A percentile compares a stretch with the other conserved stretches of the same genome.
Conservation (phyloP, 2,329 filamentous ascomycete species). For the Calonectria naviculata region DNA sequence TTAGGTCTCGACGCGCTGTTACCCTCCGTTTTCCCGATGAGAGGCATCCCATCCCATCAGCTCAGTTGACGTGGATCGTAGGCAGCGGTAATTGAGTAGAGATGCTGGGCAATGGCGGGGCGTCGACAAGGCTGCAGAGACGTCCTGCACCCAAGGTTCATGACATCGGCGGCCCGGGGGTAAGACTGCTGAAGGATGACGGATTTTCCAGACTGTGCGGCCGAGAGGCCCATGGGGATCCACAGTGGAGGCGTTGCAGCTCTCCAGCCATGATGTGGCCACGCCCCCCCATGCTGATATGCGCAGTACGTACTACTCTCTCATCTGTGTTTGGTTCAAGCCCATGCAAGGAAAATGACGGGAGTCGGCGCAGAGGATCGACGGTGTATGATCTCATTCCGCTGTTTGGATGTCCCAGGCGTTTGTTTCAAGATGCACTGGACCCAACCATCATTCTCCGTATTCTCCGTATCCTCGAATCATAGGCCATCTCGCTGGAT, state of each 20-base stretch:
- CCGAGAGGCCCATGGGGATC: conserved; percentile 36
- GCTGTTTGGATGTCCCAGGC: conserved; percentile 38
- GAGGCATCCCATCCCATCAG: conserved; percentile 13
- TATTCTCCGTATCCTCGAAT: conserved; percentile 32
- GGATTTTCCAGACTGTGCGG: conserved; percentile 34
- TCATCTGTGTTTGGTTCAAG: conserved; percentile 31
- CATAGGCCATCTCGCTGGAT: conserved; percentile 22
- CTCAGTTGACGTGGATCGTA: conserved; percentile 22
- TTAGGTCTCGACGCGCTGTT: not conserved
- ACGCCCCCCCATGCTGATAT: conserved; percentile 27
- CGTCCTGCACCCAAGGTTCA: conserved; percentile 31
- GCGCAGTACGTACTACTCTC: conserved; percentile 12
- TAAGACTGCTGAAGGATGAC: conserved; percentile 30
- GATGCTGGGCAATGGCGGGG: conserved; percentile 21
- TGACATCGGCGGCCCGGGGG: conserved; percentile 33
- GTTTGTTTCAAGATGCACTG: conserved; percentile 43
- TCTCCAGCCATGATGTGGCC: conserved; percentile 22
- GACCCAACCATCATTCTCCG: conserved; percentile 21
- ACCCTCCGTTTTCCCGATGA: conserved; percentile 11
- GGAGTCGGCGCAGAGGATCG: conserved; percentile 43
- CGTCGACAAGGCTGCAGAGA: conserved; percentile 41
- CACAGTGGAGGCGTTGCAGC: conserved; percentile 31
- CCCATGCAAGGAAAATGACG: conserved; percentile 39
- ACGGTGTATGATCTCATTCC: conserved; percentile 45
- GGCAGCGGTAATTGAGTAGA: conserved; percentile 3